Evolutionary conservation across 1,284 basidiomycete species (phyloP), one percentile per base, ranked within the genome.

Genomic region (Microstroma glucosiphilum): DNA sequence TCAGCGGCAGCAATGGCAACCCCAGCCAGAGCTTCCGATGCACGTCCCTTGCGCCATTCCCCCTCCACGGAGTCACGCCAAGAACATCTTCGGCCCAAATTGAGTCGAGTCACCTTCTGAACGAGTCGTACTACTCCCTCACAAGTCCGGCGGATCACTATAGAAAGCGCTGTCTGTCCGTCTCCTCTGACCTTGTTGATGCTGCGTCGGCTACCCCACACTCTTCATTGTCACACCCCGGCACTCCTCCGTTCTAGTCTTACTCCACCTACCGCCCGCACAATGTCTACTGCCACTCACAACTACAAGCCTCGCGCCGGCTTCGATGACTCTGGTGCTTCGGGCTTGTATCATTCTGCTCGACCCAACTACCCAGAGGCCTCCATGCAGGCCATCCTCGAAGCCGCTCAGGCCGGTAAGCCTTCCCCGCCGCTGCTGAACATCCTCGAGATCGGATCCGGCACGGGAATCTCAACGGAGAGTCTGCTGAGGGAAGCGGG

Each of bases 361-460:
- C 46, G 61, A 11, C 61, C 61, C 23, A 13, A 12, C 40, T 58
- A 58, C 40, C 57, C 57, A 9, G 19, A 17, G 17, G 37, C 25
- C 6, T 40, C 57, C 15, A 42, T 58, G 17, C 30, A 26, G 15
- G 42, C 40, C 11, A 40, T 58, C 37, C 43, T 58, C 51, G 25
- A 54, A 23, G 51, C 51, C 17, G 43, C 17, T 6, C 43, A n/a
- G 6, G 46, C 46, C 23, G 46, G n/a, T 3, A 26, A 26, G 21
- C 25, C 51, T 15, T 54, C 51, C 21, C 17, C 15, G 17, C 43
- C 43, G 43, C 17, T n/a, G 17, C 56, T 73, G n/a, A 69, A 68
- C 23, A 63, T 76, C 40, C 68, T 72, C 49, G 75, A 77, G 66
- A 61, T 77, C 19, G 75, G 74, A 37, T 67, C 73, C 0, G 75